A percentile compares a stretch with the other conserved stretches of the same genome.
phyloP scores from a whole-genome alignment of 2,329 filamentous ascomycete species.

The Scytalidium sp. region DNA sequence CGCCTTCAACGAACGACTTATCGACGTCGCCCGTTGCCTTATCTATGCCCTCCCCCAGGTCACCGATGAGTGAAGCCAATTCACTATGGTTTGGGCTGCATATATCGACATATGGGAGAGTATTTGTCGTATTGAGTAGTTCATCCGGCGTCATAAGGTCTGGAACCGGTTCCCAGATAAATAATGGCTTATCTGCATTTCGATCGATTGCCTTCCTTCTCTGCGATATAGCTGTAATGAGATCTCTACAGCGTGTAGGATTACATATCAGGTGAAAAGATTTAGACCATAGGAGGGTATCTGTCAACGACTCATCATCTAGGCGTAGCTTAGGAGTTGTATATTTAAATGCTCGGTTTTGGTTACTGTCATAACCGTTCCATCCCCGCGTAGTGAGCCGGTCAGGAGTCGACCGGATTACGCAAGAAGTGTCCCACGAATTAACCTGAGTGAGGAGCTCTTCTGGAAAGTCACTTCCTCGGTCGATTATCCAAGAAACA shows the following conservation, averaged over 20 bases:
- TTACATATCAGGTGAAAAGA: slow-evolving; percentile 89
- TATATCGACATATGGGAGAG: slow-evolving; percentile 58
- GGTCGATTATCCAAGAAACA: slow-evolving; percentile 89
- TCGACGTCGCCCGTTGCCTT: slow-evolving; percentile 41
- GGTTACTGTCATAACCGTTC: slow-evolving; percentile 79
- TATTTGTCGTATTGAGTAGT: slow-evolving; percentile 62
- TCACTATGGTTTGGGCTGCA: slow-evolving; percentile 84
- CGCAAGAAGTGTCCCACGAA: slow-evolving; percentile 72
- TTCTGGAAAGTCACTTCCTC: slow-evolving; percentile 80
- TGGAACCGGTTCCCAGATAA: slow-evolving; percentile 95
- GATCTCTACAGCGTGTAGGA: slow-evolving; percentile 69
- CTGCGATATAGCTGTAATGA: slow-evolving; percentile 68
- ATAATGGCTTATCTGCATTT: slow-evolving; percentile 56
- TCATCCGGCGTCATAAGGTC: slow-evolving; percentile 76
- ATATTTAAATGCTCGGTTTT: slow-evolving; percentile 79
- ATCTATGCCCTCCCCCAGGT: slow-evolving; percentile 35
- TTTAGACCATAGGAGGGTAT: slow-evolving; percentile 64
- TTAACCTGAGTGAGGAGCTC: slow-evolving; percentile 61
- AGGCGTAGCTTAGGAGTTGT: slow-evolving; percentile 82
- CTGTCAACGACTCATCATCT: slow-evolving; percentile 67
- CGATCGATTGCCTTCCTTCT: slow-evolving; percentile 44
- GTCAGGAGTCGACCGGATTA: slow-evolving; percentile 62
- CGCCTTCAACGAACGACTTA: slow-evolving; percentile 50
- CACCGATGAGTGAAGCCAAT: slow-evolving; percentile 79
- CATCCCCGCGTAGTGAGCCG: slow-evolving; percentile 84